phyloP scores from a whole-genome alignment of 2,329 filamentous ascomycete genomes.

The Cordyceps javanica region DNA sequence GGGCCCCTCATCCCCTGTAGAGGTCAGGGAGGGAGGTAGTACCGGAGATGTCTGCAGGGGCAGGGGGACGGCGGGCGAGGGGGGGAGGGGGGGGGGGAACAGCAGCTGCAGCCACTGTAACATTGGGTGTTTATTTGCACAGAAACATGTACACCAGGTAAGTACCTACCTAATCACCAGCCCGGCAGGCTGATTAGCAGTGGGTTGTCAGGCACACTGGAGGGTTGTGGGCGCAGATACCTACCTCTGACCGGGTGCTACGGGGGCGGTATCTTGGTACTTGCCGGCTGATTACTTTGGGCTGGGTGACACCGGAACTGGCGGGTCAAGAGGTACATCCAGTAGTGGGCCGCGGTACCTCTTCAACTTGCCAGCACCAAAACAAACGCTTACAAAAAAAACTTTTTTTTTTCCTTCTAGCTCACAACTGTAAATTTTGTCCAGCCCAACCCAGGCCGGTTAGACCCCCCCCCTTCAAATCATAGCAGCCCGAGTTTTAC shows the following conservation, averaged over 20 bases:
- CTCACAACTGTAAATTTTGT: neutral
- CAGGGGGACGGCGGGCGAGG: neutral
- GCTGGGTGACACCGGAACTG: conserved; percentile 3
- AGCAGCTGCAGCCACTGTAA: no score
- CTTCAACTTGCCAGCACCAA: neutral
- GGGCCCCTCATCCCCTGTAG: neutral
- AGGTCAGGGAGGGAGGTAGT: no score
- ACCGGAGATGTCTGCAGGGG: no score
- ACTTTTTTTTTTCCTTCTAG: neutral
- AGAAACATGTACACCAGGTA: no score
- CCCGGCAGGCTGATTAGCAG: neutral
- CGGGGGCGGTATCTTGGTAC: no score
- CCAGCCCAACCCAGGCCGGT: neutral
- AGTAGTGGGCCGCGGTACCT: conserved; percentile 8
- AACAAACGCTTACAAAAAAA: neutral
- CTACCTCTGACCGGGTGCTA: no score
- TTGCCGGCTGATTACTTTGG: neutral
- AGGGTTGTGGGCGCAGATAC: no score
- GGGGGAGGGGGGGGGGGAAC: no score
- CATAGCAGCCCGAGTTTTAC: neutral
- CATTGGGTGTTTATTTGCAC: no score
- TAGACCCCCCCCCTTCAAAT: no score
- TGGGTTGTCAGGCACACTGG: no score
- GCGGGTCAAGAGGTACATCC: conserved; percentile 6
- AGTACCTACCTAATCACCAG: no score